Conservation (phyloP, 75 land plant species). For the Picea glauca region DNA sequence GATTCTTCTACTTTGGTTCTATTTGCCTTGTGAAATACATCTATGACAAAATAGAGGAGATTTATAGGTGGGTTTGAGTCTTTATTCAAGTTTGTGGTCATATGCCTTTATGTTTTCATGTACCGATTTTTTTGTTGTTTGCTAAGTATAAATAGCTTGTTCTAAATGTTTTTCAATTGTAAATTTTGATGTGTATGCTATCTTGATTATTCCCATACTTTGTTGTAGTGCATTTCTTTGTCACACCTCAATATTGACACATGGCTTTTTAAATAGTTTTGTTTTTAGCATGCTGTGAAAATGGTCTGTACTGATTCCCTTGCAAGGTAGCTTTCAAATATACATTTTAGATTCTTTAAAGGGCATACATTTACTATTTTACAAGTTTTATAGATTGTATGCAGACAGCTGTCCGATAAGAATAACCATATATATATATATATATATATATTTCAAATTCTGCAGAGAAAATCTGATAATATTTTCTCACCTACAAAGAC, state of each 20-base stretch:
- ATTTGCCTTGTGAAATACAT: too few species aligned
- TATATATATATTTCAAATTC: neutral
- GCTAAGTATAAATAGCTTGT: too few species aligned
- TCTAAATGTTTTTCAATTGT: too few species aligned
- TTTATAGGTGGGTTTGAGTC: too few species aligned
- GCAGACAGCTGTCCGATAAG: neutral
- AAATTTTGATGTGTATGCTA: too few species aligned
- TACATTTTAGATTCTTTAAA: neutral
- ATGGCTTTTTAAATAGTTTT: too few species aligned
- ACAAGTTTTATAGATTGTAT: neutral
- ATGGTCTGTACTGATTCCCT: neutral
- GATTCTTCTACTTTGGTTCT: too few species aligned
- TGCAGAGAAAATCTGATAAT: slow-evolving; percentile 60
- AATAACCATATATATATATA: neutral
- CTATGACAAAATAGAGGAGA: too few species aligned
- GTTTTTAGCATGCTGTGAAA: neutral
- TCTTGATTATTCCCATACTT: neutral
- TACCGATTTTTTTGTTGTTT: too few species aligned
- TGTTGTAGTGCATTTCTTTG: neutral
- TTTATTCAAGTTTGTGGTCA: too few species aligned
- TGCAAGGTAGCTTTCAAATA: neutral
- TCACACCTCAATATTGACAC: neutral
- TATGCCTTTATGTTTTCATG: too few species aligned
- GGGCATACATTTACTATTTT: neutral
- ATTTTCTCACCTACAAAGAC: slow-evolving; percentile 66